Evolutionary conservation across 108 stramenopile genomes (phyloP).

Genomic region (Nannochloropsis oceanica): DNA sequence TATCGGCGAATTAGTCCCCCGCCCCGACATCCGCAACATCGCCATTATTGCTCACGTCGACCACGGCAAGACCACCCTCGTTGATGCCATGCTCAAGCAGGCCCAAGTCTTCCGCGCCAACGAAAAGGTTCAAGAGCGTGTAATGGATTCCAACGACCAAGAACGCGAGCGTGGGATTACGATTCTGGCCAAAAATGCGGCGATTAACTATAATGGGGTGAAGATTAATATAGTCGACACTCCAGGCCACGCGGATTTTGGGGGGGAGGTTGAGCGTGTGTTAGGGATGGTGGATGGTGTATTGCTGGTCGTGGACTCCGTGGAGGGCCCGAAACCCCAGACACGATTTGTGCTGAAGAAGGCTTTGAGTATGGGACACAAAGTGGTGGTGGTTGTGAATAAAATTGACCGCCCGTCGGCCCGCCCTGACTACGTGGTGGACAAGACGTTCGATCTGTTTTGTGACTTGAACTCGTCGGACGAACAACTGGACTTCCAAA

Average conservation of each 20-base stretch:
- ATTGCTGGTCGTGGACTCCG: conserved; percentile 80
- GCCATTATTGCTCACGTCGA: conserved; percentile 54
- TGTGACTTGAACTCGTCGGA: conserved; percentile 86
- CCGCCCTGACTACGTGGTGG: conserved; percentile 88
- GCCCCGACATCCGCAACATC: conserved; percentile 52
- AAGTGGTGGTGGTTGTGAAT: conserved; percentile 92
- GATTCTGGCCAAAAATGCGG: conserved; percentile 91
- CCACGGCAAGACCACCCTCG: conserved; percentile 94
- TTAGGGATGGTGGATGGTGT: conserved; percentile 97
- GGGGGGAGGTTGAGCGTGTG: conserved; percentile 97
- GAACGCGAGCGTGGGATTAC: conserved; percentile 97
- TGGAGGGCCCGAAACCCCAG: conserved; percentile 97
- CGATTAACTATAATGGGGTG: conserved; percentile 69
- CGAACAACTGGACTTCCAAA: conserved; percentile 88
- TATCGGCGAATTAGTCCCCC: not conserved
- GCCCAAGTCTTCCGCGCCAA: conserved; percentile 81
- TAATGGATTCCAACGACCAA: conserved; percentile 96
- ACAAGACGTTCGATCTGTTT: conserved; percentile 95
- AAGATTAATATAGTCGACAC: conserved; percentile 98
- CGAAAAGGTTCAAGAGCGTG: conserved; percentile 66
- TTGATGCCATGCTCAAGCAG: conserved; percentile 83
- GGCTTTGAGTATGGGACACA: conserved; percentile 74
- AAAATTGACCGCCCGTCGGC: conserved; percentile 96
- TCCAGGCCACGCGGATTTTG: conserved; percentile 95
- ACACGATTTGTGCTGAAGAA: conserved; percentile 94